Conservation (phyloP, 140 eudicot species). For the Stevia rebaudiana region DNA sequence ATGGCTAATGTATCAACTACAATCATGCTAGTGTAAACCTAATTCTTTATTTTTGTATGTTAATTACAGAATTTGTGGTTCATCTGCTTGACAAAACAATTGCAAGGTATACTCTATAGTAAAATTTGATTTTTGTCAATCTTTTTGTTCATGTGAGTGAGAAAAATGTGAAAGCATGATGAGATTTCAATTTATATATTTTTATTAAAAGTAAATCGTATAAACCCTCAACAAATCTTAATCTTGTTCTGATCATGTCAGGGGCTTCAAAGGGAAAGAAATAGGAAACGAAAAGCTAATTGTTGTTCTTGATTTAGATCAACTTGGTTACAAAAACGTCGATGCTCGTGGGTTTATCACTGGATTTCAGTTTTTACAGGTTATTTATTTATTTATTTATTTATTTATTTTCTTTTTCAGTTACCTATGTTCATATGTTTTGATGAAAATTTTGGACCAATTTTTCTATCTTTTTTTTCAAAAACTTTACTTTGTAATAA, state of each 20-base stretch:
- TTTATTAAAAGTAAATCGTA: background rate
- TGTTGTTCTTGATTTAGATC: slow-evolving; percentile 55
- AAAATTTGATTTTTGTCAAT: background rate
- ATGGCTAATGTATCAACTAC: background rate
- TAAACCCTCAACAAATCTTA: slow-evolving; percentile 2
- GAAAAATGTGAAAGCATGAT: background rate
- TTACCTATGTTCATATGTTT: background rate
- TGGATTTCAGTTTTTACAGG: slow-evolving; percentile 88
- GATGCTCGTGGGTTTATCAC: slow-evolving; percentile 77
- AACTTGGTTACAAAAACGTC: slow-evolving; percentile 50
- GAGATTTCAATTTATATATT: background rate
- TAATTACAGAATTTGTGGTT: slow-evolving; percentile 67
- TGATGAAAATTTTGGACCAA: background rate
- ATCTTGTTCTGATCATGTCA: slow-evolving; percentile 33
- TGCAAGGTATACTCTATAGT: slow-evolving; percentile 49
- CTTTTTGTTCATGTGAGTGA: background rate
- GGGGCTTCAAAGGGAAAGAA: slow-evolving; percentile 59
- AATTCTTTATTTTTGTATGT: slow-evolving; percentile 6
- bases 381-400: slow-evolving; percentile 10
- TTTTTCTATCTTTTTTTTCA: too few species aligned
- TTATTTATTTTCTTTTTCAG: too few species aligned
- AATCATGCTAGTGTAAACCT: slow-evolving; percentile 6
- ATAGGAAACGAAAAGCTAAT: slow-evolving; percentile 66
- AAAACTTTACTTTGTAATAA: too few species aligned
- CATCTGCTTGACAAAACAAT: slow-evolving; percentile 74